A percentile compares a stretch with the other conserved stretches of the same genome.
Evolutionary conservation across 1,284 basidiomycete species (phyloP).

Genomic region (Ceratorhiza oryzae-sativae): DNA sequence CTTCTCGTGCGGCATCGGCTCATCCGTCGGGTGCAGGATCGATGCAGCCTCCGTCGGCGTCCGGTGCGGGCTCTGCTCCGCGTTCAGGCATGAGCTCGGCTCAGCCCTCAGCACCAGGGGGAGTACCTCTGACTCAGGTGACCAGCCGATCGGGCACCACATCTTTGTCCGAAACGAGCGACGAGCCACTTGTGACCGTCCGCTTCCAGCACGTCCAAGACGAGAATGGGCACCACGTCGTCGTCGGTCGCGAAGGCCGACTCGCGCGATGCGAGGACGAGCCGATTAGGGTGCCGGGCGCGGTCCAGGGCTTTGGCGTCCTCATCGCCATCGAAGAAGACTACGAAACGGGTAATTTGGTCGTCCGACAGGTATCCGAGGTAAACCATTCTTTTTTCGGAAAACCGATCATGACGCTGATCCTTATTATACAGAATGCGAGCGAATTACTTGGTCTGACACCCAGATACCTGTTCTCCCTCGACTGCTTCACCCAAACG

Average conservation of each 20-base stretch:
- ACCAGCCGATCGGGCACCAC: background rate
- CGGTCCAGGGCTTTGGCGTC: constrained; percentile 86
- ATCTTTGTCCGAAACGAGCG: constrained; percentile 6
- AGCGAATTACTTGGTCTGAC: constrained; percentile 75
- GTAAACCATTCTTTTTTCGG: constrained; percentile 52
- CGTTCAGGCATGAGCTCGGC: no score
- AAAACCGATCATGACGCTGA: constrained; percentile 29
- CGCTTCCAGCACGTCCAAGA: constrained; percentile 74
- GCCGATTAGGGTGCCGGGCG: constrained; percentile 86
- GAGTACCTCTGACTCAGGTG: background rate
- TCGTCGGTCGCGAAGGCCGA: constrained; percentile 75
- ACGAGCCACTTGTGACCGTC: constrained; percentile 59
- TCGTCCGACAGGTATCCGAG: constrained; percentile 85
- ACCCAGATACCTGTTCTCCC: constrained; percentile 77
- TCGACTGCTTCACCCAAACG: constrained; percentile 79
- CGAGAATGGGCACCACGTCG: constrained; percentile 74
- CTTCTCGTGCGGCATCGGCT: background rate
- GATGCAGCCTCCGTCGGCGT: constrained; percentile 10
- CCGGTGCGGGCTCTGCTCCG: background rate
- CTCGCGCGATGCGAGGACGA: constrained; percentile 82
- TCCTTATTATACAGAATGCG: constrained; percentile 58
- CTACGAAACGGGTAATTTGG: constrained; percentile 63
- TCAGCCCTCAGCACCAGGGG: background rate
- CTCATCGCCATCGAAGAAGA: constrained; percentile 78
- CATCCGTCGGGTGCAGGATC: background rate